These are phyloP conservation scores for Solanum phureja DNA, from an alignment of 257 asterid species.

Conservation along the genomic window DNA sequence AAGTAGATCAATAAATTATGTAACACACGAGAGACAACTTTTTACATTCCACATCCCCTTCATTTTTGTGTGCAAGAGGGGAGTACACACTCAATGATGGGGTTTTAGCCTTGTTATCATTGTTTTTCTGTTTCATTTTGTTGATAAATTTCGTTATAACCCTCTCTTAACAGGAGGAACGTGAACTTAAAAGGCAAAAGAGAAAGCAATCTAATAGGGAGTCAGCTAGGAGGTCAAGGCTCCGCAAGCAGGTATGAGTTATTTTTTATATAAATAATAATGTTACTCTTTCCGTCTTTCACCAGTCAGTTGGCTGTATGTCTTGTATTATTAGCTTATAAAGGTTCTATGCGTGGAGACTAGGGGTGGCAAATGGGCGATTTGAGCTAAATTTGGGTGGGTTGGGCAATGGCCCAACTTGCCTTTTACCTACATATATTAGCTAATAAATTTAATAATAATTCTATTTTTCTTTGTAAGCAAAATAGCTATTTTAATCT, in stretches of 20 bases:
- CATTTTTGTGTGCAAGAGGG: neutral
- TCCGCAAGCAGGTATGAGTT: slow-evolving; percentile 77
- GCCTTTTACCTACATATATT: neutral
- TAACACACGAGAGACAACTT: neutral
- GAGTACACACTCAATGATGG: neutral
- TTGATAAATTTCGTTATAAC: neutral
- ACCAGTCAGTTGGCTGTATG: neutral
- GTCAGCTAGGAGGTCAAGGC: slow-evolving; percentile 96
- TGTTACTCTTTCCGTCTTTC: neutral
- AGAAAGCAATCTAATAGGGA: slow-evolving; percentile 95
- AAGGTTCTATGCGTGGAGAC: neutral
- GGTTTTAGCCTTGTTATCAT: neutral
- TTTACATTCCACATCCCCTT: neutral
- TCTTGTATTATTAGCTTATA: neutral
- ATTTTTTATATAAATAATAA: neutral
- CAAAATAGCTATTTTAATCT: neutral
- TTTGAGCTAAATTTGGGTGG: neutral
- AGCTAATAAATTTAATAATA: neutral
- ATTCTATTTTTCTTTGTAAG: neutral
- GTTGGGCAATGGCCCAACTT: neutral
- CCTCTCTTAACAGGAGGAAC: slow-evolving; percentile 57
- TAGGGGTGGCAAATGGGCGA: neutral
- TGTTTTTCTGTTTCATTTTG: neutral
- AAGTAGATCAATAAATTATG: neutral
- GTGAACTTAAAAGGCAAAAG: slow-evolving; percentile 88